Conservation (phyloP, 164 flowering plant genomes). For the Stephania yunnanensis region DNA sequence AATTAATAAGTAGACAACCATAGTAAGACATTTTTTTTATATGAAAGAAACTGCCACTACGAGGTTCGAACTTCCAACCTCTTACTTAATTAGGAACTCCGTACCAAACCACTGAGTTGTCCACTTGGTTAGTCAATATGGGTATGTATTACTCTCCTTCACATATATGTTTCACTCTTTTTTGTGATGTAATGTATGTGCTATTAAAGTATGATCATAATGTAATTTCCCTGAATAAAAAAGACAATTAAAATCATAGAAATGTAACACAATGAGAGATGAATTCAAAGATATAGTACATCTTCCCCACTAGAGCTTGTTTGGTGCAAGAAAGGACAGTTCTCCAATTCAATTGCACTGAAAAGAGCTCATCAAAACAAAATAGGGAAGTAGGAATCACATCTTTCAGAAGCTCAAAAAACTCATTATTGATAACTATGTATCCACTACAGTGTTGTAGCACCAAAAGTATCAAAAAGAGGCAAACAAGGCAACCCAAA, state of each 20-base stretch:
- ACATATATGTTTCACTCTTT: too few relatives aligned
- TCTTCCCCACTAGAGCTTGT: neutral
- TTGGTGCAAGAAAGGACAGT: neutral
- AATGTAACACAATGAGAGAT: neutral
- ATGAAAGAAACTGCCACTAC: too few relatives aligned
- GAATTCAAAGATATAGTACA: neutral
- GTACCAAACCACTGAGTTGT: too few relatives aligned
- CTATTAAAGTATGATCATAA: too few relatives aligned
- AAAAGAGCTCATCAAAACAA: neutral
- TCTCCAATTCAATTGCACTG: neutral
- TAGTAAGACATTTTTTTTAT: too few relatives aligned
- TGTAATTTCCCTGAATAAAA: neutral
- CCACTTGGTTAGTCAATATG: too few relatives aligned
- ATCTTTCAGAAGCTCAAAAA: neutral
- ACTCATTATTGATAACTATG: neutral
- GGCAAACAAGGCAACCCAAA: neutral
- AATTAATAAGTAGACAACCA: too few relatives aligned
- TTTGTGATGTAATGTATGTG: too few relatives aligned
- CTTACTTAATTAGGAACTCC: too few relatives aligned
- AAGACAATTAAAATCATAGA: neutral
- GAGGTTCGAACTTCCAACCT: too few relatives aligned
- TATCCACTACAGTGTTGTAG: neutral
- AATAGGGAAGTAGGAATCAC: neutral
- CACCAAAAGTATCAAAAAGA: neutral
- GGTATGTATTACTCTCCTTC: too few relatives aligned